Conservation (phyloP, 2,329 filamentous ascomycete species). For the Rhynchosporium graminicola region DNA sequence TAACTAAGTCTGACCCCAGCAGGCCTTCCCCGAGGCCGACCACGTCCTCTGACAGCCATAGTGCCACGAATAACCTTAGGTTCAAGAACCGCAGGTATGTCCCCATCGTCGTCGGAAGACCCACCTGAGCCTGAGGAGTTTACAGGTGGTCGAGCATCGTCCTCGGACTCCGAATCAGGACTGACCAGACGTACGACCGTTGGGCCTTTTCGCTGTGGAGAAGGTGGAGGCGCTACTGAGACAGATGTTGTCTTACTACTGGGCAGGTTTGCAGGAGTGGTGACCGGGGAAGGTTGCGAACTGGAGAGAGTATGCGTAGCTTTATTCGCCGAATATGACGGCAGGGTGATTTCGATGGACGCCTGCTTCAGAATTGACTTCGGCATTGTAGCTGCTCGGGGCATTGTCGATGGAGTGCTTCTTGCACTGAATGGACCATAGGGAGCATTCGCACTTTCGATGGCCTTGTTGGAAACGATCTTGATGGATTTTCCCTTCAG, state of each 20-base stretch:
- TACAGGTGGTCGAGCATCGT: conserved; percentile 11
- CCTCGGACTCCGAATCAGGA: conserved; percentile 26
- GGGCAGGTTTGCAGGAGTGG: conserved; percentile 2
- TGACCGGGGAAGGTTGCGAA: background rate
- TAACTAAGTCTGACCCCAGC: background rate
- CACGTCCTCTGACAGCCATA: conserved; percentile 13
- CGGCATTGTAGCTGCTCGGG: conserved; percentile 5
- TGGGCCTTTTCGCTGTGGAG: conserved; percentile 21
- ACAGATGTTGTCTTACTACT: conserved; percentile 14
- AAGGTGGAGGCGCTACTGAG: background rate
- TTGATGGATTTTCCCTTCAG: conserved; percentile 37
- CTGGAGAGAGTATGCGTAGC: background rate
- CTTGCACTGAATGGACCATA: conserved; percentile 16
- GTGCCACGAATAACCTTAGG: conserved; percentile 15
- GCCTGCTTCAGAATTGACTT: conserved; percentile 22
- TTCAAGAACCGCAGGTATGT: conserved; percentile 18
- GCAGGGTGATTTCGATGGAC: conserved; percentile 13
- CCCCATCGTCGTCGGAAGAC: conserved; percentile 28
- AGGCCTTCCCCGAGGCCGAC: conserved; percentile 9
- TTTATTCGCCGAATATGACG: conserved; percentile 3
- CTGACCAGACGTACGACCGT: conserved; percentile 36
- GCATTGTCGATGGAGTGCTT: conserved; percentile 13
- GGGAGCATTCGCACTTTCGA: background rate
- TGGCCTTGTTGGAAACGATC: conserved; percentile 32
- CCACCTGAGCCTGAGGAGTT: conserved; percentile 17